phyloP scores from a whole-genome alignment of 2,329 filamentous ascomycete genomes.

The Graphilbum ipis-grandicollis region DNA sequence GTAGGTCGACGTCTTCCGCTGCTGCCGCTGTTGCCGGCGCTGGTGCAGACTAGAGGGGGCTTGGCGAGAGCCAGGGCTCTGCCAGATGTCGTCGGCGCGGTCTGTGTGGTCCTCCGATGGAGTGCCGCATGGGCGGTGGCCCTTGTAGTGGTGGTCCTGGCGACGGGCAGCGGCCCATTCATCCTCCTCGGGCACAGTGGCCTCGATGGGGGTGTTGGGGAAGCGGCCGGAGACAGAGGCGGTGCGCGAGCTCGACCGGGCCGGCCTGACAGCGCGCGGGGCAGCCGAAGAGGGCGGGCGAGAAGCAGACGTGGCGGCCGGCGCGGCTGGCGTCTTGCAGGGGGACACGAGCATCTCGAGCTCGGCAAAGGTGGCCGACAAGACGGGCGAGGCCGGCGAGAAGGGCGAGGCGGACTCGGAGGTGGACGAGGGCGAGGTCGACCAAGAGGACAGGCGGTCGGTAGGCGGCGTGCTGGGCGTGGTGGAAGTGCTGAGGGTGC shows the following conservation, averaged over 20 bases:
- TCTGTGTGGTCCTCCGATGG: neutral
- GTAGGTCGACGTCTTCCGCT: slow-evolving; percentile 3
- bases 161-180: too few species aligned
- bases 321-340: too few species aligned
- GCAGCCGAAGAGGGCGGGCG: neutral
- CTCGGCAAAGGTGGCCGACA: too few species aligned
- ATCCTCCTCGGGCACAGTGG: slow-evolving; percentile 5
- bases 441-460: slow-evolving; percentile 4
- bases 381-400: too few species aligned
- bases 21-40: slow-evolving; percentile 6
- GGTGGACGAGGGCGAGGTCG: slow-evolving; percentile 5
- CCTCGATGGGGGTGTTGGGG: slow-evolving; percentile 4
- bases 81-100: neutral
- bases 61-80: too few species aligned
- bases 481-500: slow-evolving; percentile 5
- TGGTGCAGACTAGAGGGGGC: slow-evolving; percentile 4
- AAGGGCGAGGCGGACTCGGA: slow-evolving; percentile 7
- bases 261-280: neutral
- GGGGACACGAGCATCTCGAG: too few species aligned
- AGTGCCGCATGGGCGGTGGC: too few species aligned
- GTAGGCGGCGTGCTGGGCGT: slow-evolving; percentile 2
- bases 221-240: slow-evolving; percentile 2
- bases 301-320: neutral
- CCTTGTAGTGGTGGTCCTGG: too few species aligned
- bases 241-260: neutral